A percentile compares a stretch with the other conserved stretches of the same genome.
Evolutionary conservation across 805 yeast genomes (phyloP).

Genomic region (Metschnikowia reukaufii): DNA sequence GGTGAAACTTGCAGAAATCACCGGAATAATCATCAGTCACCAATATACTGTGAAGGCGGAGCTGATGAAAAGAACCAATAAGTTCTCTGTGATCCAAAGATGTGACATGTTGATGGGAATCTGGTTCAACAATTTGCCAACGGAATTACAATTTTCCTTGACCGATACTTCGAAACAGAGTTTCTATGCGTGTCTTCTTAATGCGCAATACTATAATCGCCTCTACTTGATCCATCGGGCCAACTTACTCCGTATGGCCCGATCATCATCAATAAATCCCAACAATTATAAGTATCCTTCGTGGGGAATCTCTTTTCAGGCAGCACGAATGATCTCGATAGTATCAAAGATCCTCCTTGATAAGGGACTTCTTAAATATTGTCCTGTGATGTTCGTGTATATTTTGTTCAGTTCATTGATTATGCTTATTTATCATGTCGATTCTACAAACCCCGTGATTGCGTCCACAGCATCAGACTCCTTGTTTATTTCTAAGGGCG

Average conservation of each 20-base stretch:
- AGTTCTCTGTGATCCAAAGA: slow-evolving; percentile 52
- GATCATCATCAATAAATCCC: slow-evolving; percentile 39
- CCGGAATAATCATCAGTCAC: slow-evolving; percentile 65
- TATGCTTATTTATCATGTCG: slow-evolving; percentile 71
- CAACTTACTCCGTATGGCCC: slow-evolving; percentile 54
- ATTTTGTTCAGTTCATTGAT: slow-evolving; percentile 62
- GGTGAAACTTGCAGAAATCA: slow-evolving; percentile 67
- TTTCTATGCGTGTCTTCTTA: slow-evolving; percentile 57
- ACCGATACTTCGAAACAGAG: slow-evolving; percentile 53
- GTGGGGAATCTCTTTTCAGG: slow-evolving; percentile 82
- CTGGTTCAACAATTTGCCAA: slow-evolving; percentile 70
- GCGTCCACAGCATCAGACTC: slow-evolving; percentile 46
- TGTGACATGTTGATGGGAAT: slow-evolving; percentile 76
- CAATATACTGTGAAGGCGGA: slow-evolving; percentile 73
- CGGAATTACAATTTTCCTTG: slow-evolving; percentile 60
- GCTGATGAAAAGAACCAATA: slow-evolving; percentile 44
- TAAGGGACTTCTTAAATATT: slow-evolving; percentile 47
- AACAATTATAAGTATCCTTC: slow-evolving; percentile 57
- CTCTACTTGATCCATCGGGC: slow-evolving; percentile 70
- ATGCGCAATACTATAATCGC: slow-evolving; percentile 71
- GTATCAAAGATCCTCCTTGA: slow-evolving; percentile 57
- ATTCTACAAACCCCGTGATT: slow-evolving; percentile 40
- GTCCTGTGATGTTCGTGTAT: slow-evolving; percentile 61
- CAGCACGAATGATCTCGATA: slow-evolving; percentile 71
- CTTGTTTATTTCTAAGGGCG: slow-evolving; percentile 37